A percentile compares a stretch with the other conserved stretches of the same genome.
Conservation (phyloP, 805 yeast species). For the Nematodospora valgi region DNA sequence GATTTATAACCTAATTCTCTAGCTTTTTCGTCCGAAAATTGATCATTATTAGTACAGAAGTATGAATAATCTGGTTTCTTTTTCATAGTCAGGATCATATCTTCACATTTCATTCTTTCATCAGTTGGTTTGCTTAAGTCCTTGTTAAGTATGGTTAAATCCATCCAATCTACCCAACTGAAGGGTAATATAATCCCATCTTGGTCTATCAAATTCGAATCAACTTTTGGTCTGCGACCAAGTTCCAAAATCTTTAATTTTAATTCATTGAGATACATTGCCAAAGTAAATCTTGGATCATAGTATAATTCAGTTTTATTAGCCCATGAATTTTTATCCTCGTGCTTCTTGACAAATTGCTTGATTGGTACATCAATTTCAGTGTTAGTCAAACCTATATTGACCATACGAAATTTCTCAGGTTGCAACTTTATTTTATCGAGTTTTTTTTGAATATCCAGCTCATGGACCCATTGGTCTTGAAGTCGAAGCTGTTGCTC, state of each 20-base stretch:
- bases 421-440: conserved; percentile 13
- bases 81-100: conserved; percentile 14
- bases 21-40: conserved; percentile 17
- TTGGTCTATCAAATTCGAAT: background rate
- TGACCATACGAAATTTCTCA: conserved; percentile 21
- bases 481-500: no score
- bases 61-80: conserved; percentile 18
- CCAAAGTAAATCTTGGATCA: conserved; percentile 57
- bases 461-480: no score
- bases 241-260: conserved; percentile 13
- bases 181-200: conserved; percentile 24
- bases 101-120: conserved; percentile 18
- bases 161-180: conserved; percentile 57
- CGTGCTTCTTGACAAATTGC: background rate
- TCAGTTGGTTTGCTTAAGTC: conserved; percentile 16
- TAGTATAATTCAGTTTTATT: conserved; percentile 21
- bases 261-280: conserved; percentile 46
- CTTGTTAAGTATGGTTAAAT: conserved; percentile 36
- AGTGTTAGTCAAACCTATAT: conserved; percentile 19
- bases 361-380: conserved; percentile 4
- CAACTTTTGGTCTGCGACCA: background rate
- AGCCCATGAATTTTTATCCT: conserved; percentile 14
- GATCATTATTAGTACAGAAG: conserved; percentile 17
- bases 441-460: no score
- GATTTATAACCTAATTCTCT: conserved; percentile 19